Conservation (phyloP, 192 early-diverging fungal genomes). For the Mortierella hygrophila region DNA sequence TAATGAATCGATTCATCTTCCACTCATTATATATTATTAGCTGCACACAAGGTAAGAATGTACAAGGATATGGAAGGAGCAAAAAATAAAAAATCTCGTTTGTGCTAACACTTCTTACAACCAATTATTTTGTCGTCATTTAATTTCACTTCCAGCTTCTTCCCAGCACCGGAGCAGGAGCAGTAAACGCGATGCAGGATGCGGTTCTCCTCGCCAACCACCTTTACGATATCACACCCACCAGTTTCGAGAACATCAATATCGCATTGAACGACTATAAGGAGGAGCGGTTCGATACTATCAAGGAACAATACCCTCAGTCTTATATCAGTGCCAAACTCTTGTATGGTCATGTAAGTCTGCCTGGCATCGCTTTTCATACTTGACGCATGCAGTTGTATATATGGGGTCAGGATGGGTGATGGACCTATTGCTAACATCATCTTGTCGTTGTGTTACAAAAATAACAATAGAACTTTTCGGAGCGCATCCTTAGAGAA, state of each 20-base stretch:
- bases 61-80: no score
- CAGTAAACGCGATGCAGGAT: slow-evolving; percentile 6
- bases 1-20: no score
- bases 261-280: not conserved
- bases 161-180: slow-evolving; percentile 2
- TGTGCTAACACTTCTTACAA: not conserved
- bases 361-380: no score
- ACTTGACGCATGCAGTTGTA: no score
- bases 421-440: no score
- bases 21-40: not conserved
- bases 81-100: no score
- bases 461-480: no score
- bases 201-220: slow-evolving; percentile 10
- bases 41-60: slow-evolving; percentile 8
- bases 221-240: not conserved
- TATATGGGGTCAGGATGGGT: no score
- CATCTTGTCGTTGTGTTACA: not conserved
- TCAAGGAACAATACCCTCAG: no score
- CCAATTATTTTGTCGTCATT: not conserved
- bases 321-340: no score
- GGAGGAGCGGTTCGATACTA: not conserved
- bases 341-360: not conserved
- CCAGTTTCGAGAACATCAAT: not conserved
- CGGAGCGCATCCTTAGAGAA: no score
- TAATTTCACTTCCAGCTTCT: not conserved